Conservation (phyloP, 371 early-diverging fungal genomes). For the Massospora cicadina region DNA sequence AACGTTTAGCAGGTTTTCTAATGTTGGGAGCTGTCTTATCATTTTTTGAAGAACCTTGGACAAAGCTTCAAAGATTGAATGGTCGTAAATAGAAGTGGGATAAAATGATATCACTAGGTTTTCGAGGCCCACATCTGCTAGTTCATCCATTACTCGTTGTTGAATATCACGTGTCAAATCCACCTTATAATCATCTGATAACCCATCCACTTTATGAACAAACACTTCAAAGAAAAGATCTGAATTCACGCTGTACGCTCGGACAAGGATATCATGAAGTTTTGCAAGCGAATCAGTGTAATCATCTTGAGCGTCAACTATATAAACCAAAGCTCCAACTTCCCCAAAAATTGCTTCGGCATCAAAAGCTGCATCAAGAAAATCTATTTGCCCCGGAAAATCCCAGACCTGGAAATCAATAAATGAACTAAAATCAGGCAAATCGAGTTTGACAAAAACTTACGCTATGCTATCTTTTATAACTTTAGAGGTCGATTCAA, state of each 20-base stretch:
- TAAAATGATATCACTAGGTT: slow-evolving; percentile 65
- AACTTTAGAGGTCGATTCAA: slow-evolving; percentile 70
- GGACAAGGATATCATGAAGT: slow-evolving; percentile 52
- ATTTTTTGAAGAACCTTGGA: slow-evolving; percentile 85
- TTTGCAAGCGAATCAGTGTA: slow-evolving; percentile 58
- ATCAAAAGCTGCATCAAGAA: slow-evolving; percentile 52
- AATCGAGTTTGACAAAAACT: neutral
- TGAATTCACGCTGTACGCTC: slow-evolving; percentile 60
- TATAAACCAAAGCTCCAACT: slow-evolving; percentile 71
- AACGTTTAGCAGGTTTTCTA: slow-evolving; percentile 77
- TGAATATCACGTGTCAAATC: slow-evolving; percentile 87
- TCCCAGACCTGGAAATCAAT: slow-evolving; percentile 85
- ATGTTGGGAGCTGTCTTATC: slow-evolving; percentile 71
- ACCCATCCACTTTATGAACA: slow-evolving; percentile 90
- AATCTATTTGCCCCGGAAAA: slow-evolving; percentile 82
- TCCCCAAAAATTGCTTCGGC: slow-evolving; percentile 53
- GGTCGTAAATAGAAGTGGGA: slow-evolving; percentile 85
- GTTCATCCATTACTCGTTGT: slow-evolving; percentile 68
- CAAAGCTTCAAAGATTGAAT: slow-evolving; percentile 88
- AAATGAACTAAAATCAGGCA: slow-evolving; percentile 39
- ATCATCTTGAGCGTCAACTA: slow-evolving; percentile 92
- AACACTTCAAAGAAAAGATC: slow-evolving; percentile 79
- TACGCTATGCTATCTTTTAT: slow-evolving; percentile 47
- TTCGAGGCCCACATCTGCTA: slow-evolving; percentile 65
- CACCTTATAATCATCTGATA: slow-evolving; percentile 84